A percentile compares a stretch with the other conserved stretches of the same genome.
These are phyloP conservation scores for Penstemon eatonii DNA, from an alignment of 257 asterid genomes.

Conservation along the genomic window DNA sequence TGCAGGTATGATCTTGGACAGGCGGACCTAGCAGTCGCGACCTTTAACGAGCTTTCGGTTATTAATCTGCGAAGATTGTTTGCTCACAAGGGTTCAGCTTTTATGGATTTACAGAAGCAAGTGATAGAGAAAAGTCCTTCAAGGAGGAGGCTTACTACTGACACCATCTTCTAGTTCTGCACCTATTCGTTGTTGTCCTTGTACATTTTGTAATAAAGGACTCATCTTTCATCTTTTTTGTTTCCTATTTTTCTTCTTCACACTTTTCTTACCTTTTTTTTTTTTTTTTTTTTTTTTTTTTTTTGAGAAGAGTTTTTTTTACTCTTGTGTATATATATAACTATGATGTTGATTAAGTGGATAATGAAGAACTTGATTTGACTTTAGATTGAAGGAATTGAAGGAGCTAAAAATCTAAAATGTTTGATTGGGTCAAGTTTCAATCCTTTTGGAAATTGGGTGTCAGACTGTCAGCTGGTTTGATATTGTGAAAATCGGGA, in stretches of 20 bases:
- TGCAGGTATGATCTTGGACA: constrained; percentile 84
- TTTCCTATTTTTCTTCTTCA: background rate
- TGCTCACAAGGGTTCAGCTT: constrained; percentile 77
- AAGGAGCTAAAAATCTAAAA: background rate
- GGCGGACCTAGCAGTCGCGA: constrained; percentile 83
- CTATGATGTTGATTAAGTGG: no score
- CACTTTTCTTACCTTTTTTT: background rate
- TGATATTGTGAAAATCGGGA: no score
- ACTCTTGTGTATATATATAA: no score
- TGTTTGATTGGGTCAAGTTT: no score
- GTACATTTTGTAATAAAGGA: constrained; percentile 25
- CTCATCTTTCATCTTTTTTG: background rate
- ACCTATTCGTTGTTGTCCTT: background rate
- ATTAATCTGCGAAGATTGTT: constrained; percentile 86
- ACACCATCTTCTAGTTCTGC: constrained; percentile 70
- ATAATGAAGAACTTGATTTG: no score
- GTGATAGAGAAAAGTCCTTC: constrained; percentile 61
- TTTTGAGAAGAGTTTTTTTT: background rate
- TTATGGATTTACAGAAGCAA: constrained; percentile 94
- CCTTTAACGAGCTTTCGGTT: constrained; percentile 80
- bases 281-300: background rate
- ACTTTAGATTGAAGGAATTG: no score
- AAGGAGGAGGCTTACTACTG: constrained; percentile 78
- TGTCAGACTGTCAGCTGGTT: no score
- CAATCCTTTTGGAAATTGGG: no score